Conservation (phyloP, 768 basidiomycete species). For the Mrakia blollopis region DNA sequence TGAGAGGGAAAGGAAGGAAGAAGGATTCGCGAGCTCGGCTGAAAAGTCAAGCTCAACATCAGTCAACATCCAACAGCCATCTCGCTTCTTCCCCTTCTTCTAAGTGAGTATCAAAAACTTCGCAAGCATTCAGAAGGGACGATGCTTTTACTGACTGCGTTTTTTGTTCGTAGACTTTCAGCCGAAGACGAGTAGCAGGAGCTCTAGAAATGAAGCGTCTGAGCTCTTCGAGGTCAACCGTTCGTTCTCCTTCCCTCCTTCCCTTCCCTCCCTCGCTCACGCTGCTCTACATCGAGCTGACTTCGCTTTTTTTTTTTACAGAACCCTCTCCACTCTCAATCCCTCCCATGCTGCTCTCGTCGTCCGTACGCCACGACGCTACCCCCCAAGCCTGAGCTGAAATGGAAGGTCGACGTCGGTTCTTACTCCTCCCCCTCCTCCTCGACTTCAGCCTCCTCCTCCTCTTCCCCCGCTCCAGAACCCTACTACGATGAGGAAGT, state of each 20-base stretch:
- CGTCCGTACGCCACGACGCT: neutral
- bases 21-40: neutral
- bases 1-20: neutral
- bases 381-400: neutral
- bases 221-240: conserved; percentile 7
- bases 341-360: neutral
- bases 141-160: neutral
- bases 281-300: neutral
- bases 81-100: neutral
- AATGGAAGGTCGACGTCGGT: neutral
- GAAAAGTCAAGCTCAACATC: neutral
- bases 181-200: neutral
- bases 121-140: too few relatives aligned
- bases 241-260: neutral
- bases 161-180: neutral
- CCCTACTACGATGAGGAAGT: conserved; percentile 2
- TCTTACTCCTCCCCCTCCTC: neutral
- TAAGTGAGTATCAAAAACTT: neutral
- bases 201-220: neutral
- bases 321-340: neutral
- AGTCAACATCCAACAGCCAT: conserved; percentile 8
- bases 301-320: neutral
- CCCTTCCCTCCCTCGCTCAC: neutral
- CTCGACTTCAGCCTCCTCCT: too few relatives aligned
- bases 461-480: neutral